phyloP scores from a whole-genome alignment of 495 filamentous ascomycete species.

The Penicillium psychrofluorescens region DNA sequence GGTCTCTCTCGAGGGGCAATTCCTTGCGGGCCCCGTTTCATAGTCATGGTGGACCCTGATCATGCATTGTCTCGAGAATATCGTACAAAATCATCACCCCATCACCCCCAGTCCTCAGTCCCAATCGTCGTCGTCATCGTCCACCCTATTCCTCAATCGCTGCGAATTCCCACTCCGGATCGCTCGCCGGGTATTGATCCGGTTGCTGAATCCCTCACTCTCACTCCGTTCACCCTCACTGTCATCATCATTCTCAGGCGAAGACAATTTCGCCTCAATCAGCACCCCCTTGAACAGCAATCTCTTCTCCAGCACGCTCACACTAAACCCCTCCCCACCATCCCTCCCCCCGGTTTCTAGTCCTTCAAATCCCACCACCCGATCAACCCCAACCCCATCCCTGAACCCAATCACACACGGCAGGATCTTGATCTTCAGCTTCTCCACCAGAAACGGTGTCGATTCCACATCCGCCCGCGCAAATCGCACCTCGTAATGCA shows the following conservation, averaged over 20 bases:
- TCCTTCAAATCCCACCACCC: conserved; percentile 71
- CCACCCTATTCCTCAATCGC: conserved; percentile 7
- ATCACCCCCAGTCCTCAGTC: conserved; percentile 34
- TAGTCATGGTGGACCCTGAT: no score
- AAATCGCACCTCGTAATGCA: conserved; percentile 64
- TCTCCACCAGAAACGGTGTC: conserved; percentile 65
- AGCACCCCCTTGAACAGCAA: conserved; percentile 54
- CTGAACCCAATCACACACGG: conserved; percentile 72
- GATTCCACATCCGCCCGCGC: conserved; percentile 63
- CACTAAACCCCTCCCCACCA: conserved; percentile 53
- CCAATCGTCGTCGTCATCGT: conserved; percentile 58
- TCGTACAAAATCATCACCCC: neutral
- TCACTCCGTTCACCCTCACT: conserved; percentile 18
- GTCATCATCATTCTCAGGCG: conserved; percentile 30
- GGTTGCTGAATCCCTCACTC: conserved; percentile 6
- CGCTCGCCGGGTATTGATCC: conserved; percentile 36
- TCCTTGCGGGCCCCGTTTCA: no score
- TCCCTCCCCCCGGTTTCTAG: conserved; percentile 49
- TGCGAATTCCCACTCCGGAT: conserved; percentile 37
- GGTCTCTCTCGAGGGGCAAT: no score
- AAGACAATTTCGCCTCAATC: conserved; percentile 43
- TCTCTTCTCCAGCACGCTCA: conserved; percentile 55
- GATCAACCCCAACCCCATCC: conserved; percentile 58
- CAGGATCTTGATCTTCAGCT: conserved; percentile 60
- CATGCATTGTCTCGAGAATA: neutral